Percentiles rank a stretch among this genome's conserved stretches.
Conservation (phyloP, 2,329 filamentous ascomycete genomes). For the Pestalotiopsis sp. region DNA sequence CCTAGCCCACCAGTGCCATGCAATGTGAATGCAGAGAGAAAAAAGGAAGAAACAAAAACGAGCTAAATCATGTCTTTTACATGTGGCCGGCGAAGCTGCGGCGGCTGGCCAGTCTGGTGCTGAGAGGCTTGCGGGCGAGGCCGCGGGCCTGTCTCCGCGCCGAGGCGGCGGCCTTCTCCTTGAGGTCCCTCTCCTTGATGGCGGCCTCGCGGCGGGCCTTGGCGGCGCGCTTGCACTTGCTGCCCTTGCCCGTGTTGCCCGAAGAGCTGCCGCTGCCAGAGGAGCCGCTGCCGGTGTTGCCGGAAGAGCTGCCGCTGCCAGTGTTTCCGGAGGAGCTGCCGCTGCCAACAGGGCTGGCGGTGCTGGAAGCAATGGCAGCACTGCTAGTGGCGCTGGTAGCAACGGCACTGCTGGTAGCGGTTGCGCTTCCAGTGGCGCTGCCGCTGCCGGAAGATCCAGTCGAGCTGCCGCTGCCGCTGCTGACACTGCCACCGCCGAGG, state of each 20-base stretch:
- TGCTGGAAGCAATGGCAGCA: too few relatives aligned
- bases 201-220: slow-evolving; percentile 1
- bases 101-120: neutral
- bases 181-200: neutral
- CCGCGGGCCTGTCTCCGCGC: neutral
- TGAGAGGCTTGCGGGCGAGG: neutral
- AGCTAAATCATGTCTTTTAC: neutral
- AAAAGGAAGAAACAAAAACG: neutral
- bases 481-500: slow-evolving; percentile 22
- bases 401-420: neutral
- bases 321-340: neutral
- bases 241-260: neutral
- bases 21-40: slow-evolving; percentile 4
- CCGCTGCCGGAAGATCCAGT: neutral
- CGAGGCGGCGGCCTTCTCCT: neutral
- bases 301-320: neutral
- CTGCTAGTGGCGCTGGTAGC: too few relatives aligned
- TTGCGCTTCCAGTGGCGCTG: neutral
- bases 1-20: neutral
- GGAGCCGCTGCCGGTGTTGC: neutral
- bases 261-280: neutral
- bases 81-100: neutral
- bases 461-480: neutral
- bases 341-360: neutral
- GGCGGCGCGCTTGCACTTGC: slow-evolving; percentile 13